A percentile compares a stretch with the other conserved stretches of the same genome.
These are phyloP conservation scores for Dothideomycetes sp. DNA, from an alignment of 2,329 filamentous ascomycete species.

Conservation along the genomic window DNA sequence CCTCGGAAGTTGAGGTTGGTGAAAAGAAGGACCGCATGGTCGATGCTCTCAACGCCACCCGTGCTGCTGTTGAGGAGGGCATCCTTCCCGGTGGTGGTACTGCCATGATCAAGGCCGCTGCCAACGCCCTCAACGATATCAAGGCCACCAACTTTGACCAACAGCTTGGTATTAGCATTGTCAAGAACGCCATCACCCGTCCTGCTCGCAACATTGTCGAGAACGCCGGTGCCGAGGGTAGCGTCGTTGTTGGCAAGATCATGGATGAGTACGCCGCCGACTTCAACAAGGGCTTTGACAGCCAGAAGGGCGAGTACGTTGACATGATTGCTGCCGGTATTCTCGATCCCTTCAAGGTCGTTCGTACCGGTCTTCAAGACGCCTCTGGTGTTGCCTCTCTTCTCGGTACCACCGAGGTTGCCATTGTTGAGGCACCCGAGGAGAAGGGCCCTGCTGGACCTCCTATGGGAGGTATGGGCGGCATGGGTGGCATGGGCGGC, in stretches of 20 bases:
- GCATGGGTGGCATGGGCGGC: conserved; percentile 56
- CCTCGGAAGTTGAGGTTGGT: conserved; percentile 95
- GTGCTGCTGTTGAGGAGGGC: conserved; percentile 96
- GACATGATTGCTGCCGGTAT: conserved; percentile 98
- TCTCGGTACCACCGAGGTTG: conserved; percentile 94
- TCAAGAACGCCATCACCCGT: conserved; percentile 96
- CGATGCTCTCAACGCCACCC: conserved; percentile 94
- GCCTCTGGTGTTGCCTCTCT: conserved; percentile 94
- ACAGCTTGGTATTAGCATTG: conserved; percentile 92
- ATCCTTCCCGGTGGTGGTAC: conserved; percentile 98
- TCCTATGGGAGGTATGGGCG: conserved; percentile 53
- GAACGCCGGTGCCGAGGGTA: conserved; percentile 93
- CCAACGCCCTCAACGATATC: conserved; percentile 72
- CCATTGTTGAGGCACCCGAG: conserved; percentile 91
- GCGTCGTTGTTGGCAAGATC: conserved; percentile 94
- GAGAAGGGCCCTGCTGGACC: conserved; percentile 63
- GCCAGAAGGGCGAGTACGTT: conserved; percentile 92
- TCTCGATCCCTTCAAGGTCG: conserved; percentile 98
- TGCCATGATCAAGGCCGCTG: conserved; percentile 91
- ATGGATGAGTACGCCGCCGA: conserved; percentile 83
- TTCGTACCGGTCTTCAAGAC: conserved; percentile 89
- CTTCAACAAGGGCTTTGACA: conserved; percentile 98
- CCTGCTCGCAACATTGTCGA: conserved; percentile 93
- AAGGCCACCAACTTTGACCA: conserved; percentile 97
- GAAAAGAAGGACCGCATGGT: conserved; percentile 99